A percentile compares a stretch with the other conserved stretches of the same genome.
Evolutionary conservation across 129 eudicot genomes (phyloP).

Genomic region (Logfia minima): DNA sequence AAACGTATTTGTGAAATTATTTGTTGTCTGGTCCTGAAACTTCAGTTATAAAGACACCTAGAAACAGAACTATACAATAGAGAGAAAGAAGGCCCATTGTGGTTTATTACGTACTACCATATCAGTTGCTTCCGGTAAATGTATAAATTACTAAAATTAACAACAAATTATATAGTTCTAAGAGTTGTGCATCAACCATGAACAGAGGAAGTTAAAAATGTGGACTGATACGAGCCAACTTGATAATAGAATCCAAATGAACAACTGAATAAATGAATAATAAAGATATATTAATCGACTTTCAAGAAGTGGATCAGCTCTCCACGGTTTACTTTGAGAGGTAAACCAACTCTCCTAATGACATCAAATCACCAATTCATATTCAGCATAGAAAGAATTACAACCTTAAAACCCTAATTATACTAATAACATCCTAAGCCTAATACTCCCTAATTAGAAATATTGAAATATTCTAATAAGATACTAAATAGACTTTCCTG

Average conservation of each 20-base stretch:
- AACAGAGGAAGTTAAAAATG: neutral
- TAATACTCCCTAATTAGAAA: neutral
- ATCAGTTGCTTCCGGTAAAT: neutral
- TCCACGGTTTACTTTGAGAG: neutral
- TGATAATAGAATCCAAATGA: neutral
- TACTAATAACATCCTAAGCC: neutral
- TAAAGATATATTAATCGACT: neutral
- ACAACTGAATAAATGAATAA: neutral
- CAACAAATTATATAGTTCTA: neutral
- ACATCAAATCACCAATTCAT: too few relatives aligned
- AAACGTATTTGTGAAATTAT: neutral
- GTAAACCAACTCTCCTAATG: neutral
- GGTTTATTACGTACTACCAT: neutral
- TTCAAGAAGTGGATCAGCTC: neutral
- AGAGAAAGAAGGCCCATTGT: slow-evolving; percentile 1
- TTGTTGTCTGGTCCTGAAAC: slow-evolving; percentile 9
- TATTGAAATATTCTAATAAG: neutral
- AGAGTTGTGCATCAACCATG: neutral
- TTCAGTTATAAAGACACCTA: slow-evolving; percentile 2
- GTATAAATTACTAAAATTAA: neutral
- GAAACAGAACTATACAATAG: neutral
- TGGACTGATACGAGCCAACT: neutral
- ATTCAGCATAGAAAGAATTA: too few relatives aligned
- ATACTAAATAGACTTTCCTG: neutral
- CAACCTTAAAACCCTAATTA: neutral